phyloP scores from a whole-genome alignment of 2,329 filamentous ascomycete genomes.

The Colletotrichum sp. region DNA sequence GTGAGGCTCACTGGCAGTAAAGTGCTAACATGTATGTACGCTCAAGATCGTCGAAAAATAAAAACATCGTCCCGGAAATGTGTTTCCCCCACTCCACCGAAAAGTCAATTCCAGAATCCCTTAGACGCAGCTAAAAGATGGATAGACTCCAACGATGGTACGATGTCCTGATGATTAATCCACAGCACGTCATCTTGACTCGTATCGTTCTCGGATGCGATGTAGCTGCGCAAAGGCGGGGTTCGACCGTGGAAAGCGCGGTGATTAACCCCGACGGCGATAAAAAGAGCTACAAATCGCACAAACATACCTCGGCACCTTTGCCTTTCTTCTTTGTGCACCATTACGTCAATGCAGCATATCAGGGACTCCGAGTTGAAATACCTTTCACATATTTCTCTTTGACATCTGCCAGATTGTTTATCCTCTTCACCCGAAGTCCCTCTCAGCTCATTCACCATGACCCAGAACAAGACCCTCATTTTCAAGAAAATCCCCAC shows the following conservation, averaged over 20 bases:
- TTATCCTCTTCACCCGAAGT: not conserved
- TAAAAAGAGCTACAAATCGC: not conserved
- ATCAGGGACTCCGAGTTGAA: not conserved
- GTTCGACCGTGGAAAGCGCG: not conserved
- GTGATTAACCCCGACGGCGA: not conserved
- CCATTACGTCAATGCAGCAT: not conserved
- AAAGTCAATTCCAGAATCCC: not conserved
- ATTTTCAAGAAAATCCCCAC: constrained; percentile 74
- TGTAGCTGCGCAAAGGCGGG: not conserved
- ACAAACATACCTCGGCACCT: not conserved
- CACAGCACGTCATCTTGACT: not conserved
- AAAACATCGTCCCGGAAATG: not conserved
- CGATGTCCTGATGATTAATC: not conserved
- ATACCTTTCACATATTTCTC: not conserved
- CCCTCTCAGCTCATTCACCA: constrained; percentile 15
- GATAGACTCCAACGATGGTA: not conserved
- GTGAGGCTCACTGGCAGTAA: not conserved
- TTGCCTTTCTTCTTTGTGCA: not conserved
- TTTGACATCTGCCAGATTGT: not conserved
- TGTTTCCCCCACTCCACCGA: not conserved
- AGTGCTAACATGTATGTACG: not conserved
- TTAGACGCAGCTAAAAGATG: not conserved
- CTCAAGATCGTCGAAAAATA: not conserved
- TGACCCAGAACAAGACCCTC: constrained; percentile 74
- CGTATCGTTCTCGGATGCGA: not conserved